Conservation (phyloP, 1,139 yeast species). For the Starmera stellimalicola region DNA sequence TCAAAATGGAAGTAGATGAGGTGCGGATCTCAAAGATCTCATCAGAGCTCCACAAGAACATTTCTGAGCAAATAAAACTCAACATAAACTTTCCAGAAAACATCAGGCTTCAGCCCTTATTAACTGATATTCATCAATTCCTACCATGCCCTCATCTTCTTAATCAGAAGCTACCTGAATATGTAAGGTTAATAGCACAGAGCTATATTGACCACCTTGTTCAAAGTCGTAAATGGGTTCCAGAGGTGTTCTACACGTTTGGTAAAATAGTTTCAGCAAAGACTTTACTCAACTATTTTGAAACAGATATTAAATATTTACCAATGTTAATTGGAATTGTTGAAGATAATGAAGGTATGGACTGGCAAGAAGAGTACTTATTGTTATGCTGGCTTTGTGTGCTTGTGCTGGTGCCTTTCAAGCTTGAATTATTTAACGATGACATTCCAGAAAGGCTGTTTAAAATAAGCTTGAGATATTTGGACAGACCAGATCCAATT, state of each 20-base stretch:
- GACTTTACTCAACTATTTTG: slow-evolving; percentile 44
- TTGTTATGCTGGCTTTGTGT: slow-evolving; percentile 69
- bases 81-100: slow-evolving; percentile 1
- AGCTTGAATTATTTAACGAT: slow-evolving; percentile 33
- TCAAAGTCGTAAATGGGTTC: slow-evolving; percentile 6
- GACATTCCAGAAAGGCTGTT: slow-evolving; percentile 29
- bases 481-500: slow-evolving; percentile 37
- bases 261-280: slow-evolving; percentile 62
- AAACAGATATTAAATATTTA: slow-evolving; percentile 48
- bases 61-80: slow-evolving; percentile 2
- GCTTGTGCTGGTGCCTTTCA: slow-evolving; percentile 64
- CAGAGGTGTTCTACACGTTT: slow-evolving; percentile 42
- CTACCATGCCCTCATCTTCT: slow-evolving; percentile 48
- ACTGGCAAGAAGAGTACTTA: slow-evolving; percentile 51
- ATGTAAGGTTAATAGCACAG: slow-evolving; percentile 24
- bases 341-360: slow-evolving; percentile 7
- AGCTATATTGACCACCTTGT: slow-evolving; percentile 19
- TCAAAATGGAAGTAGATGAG: slow-evolving; percentile 21
- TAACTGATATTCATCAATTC: slow-evolving; percentile 32
- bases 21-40: slow-evolving; percentile 20
- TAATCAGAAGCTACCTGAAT: slow-evolving; percentile 30
- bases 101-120: slow-evolving; percentile 4
- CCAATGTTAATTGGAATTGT: slow-evolving; percentile 26
- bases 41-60: slow-evolving; percentile 9
- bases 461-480: slow-evolving; percentile 23